Base-by-base conservation (phyloP, 75 land plant genomes). In the Picea sitchensis region DNA sequence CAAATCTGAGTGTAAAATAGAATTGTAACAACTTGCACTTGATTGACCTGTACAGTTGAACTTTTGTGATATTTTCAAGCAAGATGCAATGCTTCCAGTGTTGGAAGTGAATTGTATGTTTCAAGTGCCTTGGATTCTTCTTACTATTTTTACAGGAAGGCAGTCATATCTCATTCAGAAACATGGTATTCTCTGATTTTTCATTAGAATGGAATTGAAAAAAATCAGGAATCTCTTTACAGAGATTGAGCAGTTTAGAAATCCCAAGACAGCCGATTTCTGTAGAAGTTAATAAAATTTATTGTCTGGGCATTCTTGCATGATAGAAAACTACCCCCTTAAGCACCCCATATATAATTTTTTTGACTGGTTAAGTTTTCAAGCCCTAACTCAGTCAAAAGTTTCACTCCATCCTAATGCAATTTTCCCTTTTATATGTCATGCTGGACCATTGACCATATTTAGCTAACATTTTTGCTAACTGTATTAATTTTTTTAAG, bases 1-100 rank as follows among this genome's bases (percentile, higher is more conserved):
- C 41, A 71, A 71, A 41, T 71, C 47, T 71, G 73, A 71, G 26
- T 71, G 56, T 71, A 71, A 41, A 9, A 71, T 20, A 71, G 21
- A 47, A 71, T 71, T 71, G 11, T n/a, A 21, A 47, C 56, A 9
- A 51, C 56, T 51, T 51, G 56, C 56, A 1, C 56, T 41, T 41
- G n/a, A 18, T 44, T 1, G 5, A 32, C 11, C 44, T 67, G 54
- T 69, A 69, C 73, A 71, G 73, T 44, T 71, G 47, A 44, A 8
- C 54, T 47, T 47, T 47, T 47, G 54, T 6, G 54, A 51, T 51
- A 9, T 44, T 71, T n/a, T 38, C 72, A 68, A 68, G 38, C 18
- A 14, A 67, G 18, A 36, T 32, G 32, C 4, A 32, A 36, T 71
- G 13, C 44, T 71, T 71, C 21, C 3, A 20, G n/a, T 44, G 51